Base-by-base conservation (phyloP, 495 filamentous ascomycete genomes). In the Rusavskia elegans region DNA sequence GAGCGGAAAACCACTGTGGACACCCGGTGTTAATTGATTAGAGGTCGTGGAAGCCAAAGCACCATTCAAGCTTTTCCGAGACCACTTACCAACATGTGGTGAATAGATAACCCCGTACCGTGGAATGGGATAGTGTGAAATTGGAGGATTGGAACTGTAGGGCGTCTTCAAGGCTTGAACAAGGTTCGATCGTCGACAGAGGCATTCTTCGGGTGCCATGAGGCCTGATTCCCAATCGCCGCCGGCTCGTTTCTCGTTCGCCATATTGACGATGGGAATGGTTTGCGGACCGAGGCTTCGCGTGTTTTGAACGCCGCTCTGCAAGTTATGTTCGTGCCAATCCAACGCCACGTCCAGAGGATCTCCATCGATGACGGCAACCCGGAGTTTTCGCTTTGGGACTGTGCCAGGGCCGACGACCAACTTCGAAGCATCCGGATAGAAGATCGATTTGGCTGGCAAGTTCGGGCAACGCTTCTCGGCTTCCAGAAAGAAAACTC, bases 201-300 rank as follows among this genome's bases (percentile, higher is more conserved):
- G 73, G 38, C 77, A 78, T 60, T 87, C 81, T 61, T 88, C 84
- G 29, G 82, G 84, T 19, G 81, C 81, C 51, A 82, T 76, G 19
- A 74, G 70, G 25, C 81, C 82, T 5, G 80, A 83, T 57, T 87
- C 83, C 84, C 84, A 88, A 53, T 86, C 84, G 2, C 84, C 84
- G 0, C 84, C 84, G 1, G 84, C 69, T 30, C 83, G 71, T 55
- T 80, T 83, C 59, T 88, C 84, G 60, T 87, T 82, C 11, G 84
- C 83, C 48, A 80, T 77, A 58, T 82, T 87, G 53, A 88, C 77
- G 35, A 87, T 79, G 6, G 83, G 79, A 50, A 88, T 75, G 16
- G 64, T 50, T 9, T 61, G 39, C 57, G 50, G 16, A 52, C 52
- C 20, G 52, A 41, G 20, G 55, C 17, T 17, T 13, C 21, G 38